Evolutionary conservation across 2,329 filamentous ascomycete genomes (phyloP), one percentile per base, ranked within the genome.

Genomic region (Alternaria sp.): DNA sequence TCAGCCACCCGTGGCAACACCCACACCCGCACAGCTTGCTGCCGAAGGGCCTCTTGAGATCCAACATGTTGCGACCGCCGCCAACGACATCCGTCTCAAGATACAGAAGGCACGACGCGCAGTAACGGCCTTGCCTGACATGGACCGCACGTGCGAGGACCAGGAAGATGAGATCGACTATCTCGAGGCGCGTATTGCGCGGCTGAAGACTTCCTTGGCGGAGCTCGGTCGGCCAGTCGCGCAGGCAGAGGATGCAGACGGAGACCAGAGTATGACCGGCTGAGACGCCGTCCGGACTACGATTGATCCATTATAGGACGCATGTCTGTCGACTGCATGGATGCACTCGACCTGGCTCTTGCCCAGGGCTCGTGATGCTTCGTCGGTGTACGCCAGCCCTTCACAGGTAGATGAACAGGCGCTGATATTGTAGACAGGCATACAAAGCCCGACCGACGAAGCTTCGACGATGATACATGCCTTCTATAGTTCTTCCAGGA

Each of bases 11-110:
- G 69, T 72, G 5, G 69, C 74, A 0, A 69, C 74, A 5, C 68
- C 71, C 11, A 72, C 72, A 2, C 70, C 74, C 2, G 62, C 67
- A n/a, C 74, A 77, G 23, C 57, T 71, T 12, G 62, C 67, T 13
- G 65, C 66, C 56, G 77, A 78, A 21, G 74, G 75, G 15, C 75
- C 84, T 17, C 81, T 90, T 49, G 85, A 89, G 64, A 84, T 87
- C 65, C 96, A 97, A 78, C 91, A 97, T 71, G 87, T 98, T 15
- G 89, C 91, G 3, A 87, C 89, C 3, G 93, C 92, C 36, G 91
- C 92, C 2, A 91, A 93, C 74, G 86, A 87, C 36, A 85, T 97
- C 72, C 94, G 93, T 80, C 90, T 94, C 80, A 92, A 93, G 80
- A 87, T 98, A 62, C 91, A 93, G 78, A 90, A 90, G 69, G 93